Percentiles rank a stretch among this genome's conserved stretches.
phyloP scores from a whole-genome alignment of 805 yeast species.

The Suhomyces vadensis region DNA sequence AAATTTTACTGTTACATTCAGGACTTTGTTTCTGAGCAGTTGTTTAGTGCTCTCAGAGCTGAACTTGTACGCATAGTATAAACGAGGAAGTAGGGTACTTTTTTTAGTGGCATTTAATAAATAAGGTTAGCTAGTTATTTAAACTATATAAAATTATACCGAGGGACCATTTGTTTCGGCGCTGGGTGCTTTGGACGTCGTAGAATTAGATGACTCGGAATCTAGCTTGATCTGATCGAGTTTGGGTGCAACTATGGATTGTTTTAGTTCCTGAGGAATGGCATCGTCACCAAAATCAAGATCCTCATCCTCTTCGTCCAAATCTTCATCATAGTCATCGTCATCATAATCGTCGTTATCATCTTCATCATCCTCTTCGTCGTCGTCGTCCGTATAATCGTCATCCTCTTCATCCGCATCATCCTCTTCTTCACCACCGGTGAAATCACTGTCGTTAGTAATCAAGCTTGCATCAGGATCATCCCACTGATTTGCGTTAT shows the following conservation, averaged over 20 bases:
- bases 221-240: neutral
- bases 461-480: conserved; percentile 13
- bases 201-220: neutral
- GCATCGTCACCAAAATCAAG: conserved; percentile 15
- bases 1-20: too few relatives aligned
- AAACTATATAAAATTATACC: too few relatives aligned
- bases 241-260: neutral
- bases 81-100: too few relatives aligned
- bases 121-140: too few relatives aligned
- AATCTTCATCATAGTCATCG: conserved; percentile 22
- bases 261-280: conserved; percentile 12
- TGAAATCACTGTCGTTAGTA: conserved; percentile 17
- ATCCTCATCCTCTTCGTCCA: conserved; percentile 15
- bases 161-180: too few relatives aligned
- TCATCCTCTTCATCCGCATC: conserved; percentile 25
- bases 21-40: too few relatives aligned
- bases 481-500: conserved; percentile 10
- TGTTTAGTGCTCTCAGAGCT: too few relatives aligned
- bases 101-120: too few relatives aligned
- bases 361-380: conserved; percentile 15
- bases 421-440: conserved; percentile 22
- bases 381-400: conserved; percentile 17
- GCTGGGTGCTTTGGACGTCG: neutral
- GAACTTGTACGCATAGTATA: too few relatives aligned
- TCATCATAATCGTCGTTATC: conserved; percentile 29